Percentiles rank a stretch among this genome's conserved stretches.
Conservation (phyloP, 306 rosid genomes). For the Dicorynia guianensis region DNA sequence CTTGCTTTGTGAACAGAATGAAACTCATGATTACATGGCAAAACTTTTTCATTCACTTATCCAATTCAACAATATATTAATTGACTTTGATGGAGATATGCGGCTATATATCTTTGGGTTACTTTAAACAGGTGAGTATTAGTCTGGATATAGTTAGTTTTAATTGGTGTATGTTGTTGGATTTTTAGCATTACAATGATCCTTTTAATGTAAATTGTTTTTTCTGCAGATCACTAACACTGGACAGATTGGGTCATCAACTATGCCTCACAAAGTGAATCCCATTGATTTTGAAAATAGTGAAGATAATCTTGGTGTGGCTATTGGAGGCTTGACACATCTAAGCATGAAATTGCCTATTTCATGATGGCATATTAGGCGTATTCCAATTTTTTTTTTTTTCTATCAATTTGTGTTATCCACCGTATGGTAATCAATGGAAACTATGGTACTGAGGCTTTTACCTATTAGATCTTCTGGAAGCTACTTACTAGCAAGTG, state of each 20-base stretch:
- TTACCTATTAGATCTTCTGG: slow-evolving; percentile 19
- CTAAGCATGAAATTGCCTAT: slow-evolving; percentile 84
- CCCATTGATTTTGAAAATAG: slow-evolving; percentile 98
- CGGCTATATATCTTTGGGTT: slow-evolving; percentile 90
- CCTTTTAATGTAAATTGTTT: not conserved
- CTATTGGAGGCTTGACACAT: slow-evolving; percentile 76
- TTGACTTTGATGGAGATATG: slow-evolving; percentile 92
- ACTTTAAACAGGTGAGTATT: slow-evolving; percentile 80
- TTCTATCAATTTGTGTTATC: not conserved
- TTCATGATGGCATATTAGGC: slow-evolving; percentile 83
- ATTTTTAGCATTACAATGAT: slow-evolving; percentile 2
- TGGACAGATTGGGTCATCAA: slow-evolving; percentile 89
- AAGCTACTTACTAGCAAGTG: not conserved
- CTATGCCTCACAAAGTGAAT: slow-evolving; percentile 97
- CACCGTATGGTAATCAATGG: slow-evolving; percentile 17
- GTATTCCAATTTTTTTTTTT: slow-evolving; percentile 29
- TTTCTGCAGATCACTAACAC: slow-evolving; percentile 59
- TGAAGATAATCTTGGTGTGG: slow-evolving; percentile 92
- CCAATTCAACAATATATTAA: slow-evolving; percentile 76
- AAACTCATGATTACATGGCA: slow-evolving; percentile 93
- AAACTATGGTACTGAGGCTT: slow-evolving; percentile 23
- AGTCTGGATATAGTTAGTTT: slow-evolving; percentile 11
- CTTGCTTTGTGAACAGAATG: slow-evolving; percentile 66
- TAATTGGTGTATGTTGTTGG: not conserved
- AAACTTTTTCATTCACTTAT: slow-evolving; percentile 70